Conservation (phyloP, 2,329 filamentous ascomycete genomes). For the Didymella arachidicola region DNA sequence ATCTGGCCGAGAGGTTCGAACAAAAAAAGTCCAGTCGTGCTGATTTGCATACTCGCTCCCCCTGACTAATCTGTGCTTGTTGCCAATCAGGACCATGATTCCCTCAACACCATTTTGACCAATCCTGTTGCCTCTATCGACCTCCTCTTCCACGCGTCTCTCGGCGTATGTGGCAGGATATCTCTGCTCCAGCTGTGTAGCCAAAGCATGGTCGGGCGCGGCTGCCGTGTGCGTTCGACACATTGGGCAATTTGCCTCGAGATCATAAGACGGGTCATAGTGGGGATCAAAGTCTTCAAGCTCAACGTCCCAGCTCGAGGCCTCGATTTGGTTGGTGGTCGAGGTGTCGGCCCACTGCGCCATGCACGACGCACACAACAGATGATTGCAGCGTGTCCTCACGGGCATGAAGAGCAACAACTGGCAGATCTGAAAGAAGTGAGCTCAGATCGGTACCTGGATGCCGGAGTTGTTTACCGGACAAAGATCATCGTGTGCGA, state of each 20-base stretch:
- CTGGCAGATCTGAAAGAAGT: constrained; percentile 50
- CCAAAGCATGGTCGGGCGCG: constrained; percentile 34
- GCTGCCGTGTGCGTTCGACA: constrained; percentile 54
- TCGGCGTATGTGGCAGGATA: constrained; percentile 51
- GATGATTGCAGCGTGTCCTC: constrained; percentile 53
- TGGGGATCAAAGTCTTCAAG: constrained; percentile 51
- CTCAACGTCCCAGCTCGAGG: constrained; percentile 50
- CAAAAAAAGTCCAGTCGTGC: constrained; percentile 59
- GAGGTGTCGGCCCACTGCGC: constrained; percentile 56
- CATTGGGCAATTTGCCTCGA: constrained; percentile 57
- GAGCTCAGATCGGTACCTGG: not conserved
- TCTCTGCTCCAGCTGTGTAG: constrained; percentile 37
- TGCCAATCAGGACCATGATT: constrained; percentile 56
- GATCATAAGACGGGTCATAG: constrained; percentile 37
- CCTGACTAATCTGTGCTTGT: constrained; percentile 48
- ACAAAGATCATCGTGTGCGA: constrained; percentile 55
- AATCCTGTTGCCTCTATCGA: constrained; percentile 32
- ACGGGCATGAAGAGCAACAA: constrained; percentile 55
- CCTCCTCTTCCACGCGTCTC: constrained; percentile 47
- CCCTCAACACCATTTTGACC: constrained; percentile 47
- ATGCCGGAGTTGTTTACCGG: constrained; percentile 33
- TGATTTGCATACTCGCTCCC: constrained; percentile 39
- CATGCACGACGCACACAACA: constrained; percentile 57
- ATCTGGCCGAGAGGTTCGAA: constrained; percentile 53
- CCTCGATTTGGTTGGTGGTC: constrained; percentile 46